These are phyloP conservation scores for Domatiomyces catenatus DNA, from an alignment of 2,329 filamentous ascomycete genomes.

Conservation along the genomic window DNA sequence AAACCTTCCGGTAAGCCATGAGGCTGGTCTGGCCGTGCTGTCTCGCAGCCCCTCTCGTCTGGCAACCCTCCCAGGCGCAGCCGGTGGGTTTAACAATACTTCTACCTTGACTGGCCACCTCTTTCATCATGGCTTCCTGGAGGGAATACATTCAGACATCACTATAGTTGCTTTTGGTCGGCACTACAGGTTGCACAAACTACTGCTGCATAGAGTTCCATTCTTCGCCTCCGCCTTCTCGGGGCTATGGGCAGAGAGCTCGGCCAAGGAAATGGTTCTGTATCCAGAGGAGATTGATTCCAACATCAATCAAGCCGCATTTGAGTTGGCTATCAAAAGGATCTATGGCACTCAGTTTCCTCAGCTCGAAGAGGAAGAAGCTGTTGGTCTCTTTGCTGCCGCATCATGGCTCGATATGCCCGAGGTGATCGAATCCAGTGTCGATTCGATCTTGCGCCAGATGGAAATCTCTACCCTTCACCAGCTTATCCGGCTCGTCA, in stretches of 20 bases:
- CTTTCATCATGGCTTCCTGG: conserved; percentile 36
- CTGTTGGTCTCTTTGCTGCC: conserved; percentile 40
- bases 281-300: conserved; percentile 39
- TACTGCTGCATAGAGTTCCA: conserved; percentile 40
- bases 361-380: conserved; percentile 36
- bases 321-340: conserved; percentile 40
- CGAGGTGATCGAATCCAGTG: conserved; percentile 38
- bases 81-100: conserved; percentile 20
- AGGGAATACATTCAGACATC: conserved; percentile 40
- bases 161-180: conserved; percentile 38
- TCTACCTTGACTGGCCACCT: conserved; percentile 36
- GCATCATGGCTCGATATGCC: conserved; percentile 45
- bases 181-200: conserved; percentile 37
- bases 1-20: conserved; percentile 18
- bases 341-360: conserved; percentile 37
- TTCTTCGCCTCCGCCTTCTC: conserved; percentile 41
- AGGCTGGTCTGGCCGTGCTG: conserved; percentile 12
- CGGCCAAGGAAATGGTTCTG: conserved; percentile 36
- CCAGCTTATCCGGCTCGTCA: conserved; percentile 38
- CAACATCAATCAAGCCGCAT: conserved; percentile 37
- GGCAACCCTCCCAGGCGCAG: conserved; percentile 13
- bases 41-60: conserved; percentile 19
- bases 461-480: conserved; percentile 37
- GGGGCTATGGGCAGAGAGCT: conserved; percentile 41
- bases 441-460: conserved; percentile 39